A percentile compares a stretch with the other conserved stretches of the same genome.
phyloP scores from a whole-genome alignment of 2,329 filamentous ascomycete genomes.

The Aspergillus sojae region DNA sequence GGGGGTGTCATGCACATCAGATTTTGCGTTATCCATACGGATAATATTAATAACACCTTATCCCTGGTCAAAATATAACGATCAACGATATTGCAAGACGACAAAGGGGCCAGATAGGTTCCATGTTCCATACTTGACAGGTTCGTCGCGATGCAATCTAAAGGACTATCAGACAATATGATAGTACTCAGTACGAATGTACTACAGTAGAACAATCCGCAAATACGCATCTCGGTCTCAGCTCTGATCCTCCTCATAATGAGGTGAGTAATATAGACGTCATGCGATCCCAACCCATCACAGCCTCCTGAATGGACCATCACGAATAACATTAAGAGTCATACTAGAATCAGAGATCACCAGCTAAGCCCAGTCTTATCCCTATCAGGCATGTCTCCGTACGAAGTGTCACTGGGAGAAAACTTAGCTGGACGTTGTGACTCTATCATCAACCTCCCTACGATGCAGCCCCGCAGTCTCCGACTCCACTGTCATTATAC shows the following conservation, averaged over 20 bases:
- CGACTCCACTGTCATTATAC: constrained; percentile 6
- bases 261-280: not conserved
- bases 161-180: not conserved
- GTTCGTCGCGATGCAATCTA: not conserved
- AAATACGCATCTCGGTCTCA: not conserved
- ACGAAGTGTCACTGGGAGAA: not conserved
- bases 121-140: not conserved
- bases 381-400: not conserved
- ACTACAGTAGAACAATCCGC: not conserved
- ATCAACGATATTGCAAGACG: not conserved
- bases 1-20: constrained; percentile 24
- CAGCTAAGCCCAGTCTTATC: not conserved
- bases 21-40: constrained; percentile 9
- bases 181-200: not conserved
- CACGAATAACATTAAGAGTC: not conserved
- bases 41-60: constrained; percentile 6
- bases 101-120: not conserved
- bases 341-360: not conserved
- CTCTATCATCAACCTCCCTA: not conserved
- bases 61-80: constrained; percentile 10
- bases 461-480: not conserved
- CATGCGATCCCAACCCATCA: not conserved
- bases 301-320: not conserved
- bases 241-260: not conserved
- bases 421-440: not conserved